Conservation (phyloP, 1,284 basidiomycete genomes). For the Cutaneotrichosporon cutaneum region DNA sequence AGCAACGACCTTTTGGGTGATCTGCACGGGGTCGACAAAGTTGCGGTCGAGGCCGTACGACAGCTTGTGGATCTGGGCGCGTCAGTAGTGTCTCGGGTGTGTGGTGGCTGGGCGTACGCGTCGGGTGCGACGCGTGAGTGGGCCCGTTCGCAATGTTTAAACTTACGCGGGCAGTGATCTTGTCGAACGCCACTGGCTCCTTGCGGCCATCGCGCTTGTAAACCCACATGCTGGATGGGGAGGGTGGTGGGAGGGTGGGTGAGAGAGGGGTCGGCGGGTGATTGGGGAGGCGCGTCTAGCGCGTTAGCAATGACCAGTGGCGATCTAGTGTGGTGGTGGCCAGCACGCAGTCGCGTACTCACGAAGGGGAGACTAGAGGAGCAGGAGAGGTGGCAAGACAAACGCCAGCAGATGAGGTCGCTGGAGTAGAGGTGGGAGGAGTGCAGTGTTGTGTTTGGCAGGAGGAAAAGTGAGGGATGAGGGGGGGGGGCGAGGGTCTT, state of each 20-base stretch:
- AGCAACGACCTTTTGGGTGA: constrained; percentile 90
- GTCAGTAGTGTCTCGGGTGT: neutral
- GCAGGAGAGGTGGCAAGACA: neutral
- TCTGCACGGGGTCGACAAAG: constrained; percentile 92
- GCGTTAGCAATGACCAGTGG: constrained; percentile 1
- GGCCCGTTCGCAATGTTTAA: neutral
- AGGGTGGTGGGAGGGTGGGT: neutral
- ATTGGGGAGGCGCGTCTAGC: neutral
- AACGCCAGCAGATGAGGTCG: neutral
- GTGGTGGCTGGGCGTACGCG: neutral
- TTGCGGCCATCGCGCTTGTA: constrained; percentile 53
- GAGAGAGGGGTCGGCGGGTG: neutral
- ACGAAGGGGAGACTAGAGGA: neutral
- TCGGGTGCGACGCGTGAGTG: neutral
- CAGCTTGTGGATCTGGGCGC: constrained; percentile 78
- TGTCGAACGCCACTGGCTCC: constrained; percentile 49
- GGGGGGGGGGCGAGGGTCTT: neutral
- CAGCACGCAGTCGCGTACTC: constrained; percentile 15
- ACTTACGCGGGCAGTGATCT: constrained; percentile 30
- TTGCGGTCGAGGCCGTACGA: constrained; percentile 95
- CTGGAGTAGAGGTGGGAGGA: neutral
- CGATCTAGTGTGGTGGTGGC: constrained; percentile 54
- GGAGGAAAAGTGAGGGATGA: constrained; percentile 6
- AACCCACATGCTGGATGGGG: constrained; percentile 48
- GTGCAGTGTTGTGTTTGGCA: neutral